Evolutionary conservation across 208 protist genomes (phyloP), one percentile per base, ranked within the genome.

Genomic region (Trypanosoma melophagium): DNA sequence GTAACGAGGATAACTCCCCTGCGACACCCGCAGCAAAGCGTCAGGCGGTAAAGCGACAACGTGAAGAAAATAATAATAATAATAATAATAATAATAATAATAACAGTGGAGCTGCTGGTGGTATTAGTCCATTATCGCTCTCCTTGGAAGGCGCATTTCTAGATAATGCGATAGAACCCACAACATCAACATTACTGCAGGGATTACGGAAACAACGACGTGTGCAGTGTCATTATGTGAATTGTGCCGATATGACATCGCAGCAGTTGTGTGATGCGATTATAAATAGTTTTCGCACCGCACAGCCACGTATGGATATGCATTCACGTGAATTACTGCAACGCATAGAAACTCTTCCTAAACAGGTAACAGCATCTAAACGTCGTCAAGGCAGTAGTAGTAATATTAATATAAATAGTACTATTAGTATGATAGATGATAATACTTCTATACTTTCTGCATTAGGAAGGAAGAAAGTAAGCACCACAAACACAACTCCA

Each of bases 151-250:
- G 22, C 9, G 35, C 59, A 59, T 40, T 44, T 4, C 13, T 47
- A 1, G 16, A 1, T 2, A 31, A 21, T 28, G 55, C 38, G 25
- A 17, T 35, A 16, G 28, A 35, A 25, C 12, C 31, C 0, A 24
- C 42, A 14, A 14, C 40, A 44, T 44, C 40, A 5, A 24, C 42
- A 40, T 57, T 61, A 1, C 52, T 53, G 19, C 52, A 45, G 2
- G 25, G 55, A 9, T 45, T 74, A 4, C 42, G 42, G 25, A 55
- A 50, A n/a, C 1, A 25, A 13, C 70, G 57, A 17, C 66, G 73
- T 28, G 74, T 90, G 31, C 79, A 85, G 63, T 86, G 79, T 13
- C 84, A 94, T 66, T 94, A 90, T 64, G 70, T 94, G 17, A 94
- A 94, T 77, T 94, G 88, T 61, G 88, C 88, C 0, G 88, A 94